Evolutionary conservation across 306 rosid genomes (phyloP).

Genomic region (Corylus americana): DNA sequence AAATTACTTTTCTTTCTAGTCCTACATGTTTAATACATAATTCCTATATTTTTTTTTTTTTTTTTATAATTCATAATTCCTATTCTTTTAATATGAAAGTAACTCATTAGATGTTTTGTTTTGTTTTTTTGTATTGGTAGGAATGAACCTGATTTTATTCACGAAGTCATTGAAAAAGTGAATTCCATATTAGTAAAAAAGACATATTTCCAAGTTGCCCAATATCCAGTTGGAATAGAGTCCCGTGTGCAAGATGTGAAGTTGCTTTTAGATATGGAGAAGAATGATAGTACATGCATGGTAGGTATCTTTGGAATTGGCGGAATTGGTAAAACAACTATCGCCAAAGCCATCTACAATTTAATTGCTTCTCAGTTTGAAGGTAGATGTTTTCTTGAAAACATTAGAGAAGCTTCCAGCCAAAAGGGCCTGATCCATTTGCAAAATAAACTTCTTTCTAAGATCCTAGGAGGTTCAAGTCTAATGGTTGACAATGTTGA

Average conservation of each 20-base stretch:
- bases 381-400: not conserved
- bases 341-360: conserved; percentile 6
- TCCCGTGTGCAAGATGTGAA: not conserved
- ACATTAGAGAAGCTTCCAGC: conserved; percentile 12
- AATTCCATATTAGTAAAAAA: not conserved
- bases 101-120: not conserved
- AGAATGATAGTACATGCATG: not conserved
- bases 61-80: too few relatives aligned
- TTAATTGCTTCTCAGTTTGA: not conserved
- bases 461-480: not conserved
- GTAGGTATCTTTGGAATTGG: conserved; percentile 18
- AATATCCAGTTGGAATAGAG: not conserved
- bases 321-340: conserved; percentile 13
- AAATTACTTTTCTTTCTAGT: too few relatives aligned
- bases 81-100: too few relatives aligned
- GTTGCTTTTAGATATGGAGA: not conserved
- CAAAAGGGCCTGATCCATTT: conserved; percentile 7
- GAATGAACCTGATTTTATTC: not conserved
- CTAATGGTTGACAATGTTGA: not conserved
- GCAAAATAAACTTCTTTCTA: conserved; percentile 8
- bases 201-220: not conserved
- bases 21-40: too few relatives aligned
- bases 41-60: too few relatives aligned
- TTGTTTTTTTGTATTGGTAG: conserved; percentile 11
- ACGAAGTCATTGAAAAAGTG: not conserved